phyloP scores from a whole-genome alignment of 2,329 filamentous ascomycete genomes.

The Rutstroemia sydowiana region DNA sequence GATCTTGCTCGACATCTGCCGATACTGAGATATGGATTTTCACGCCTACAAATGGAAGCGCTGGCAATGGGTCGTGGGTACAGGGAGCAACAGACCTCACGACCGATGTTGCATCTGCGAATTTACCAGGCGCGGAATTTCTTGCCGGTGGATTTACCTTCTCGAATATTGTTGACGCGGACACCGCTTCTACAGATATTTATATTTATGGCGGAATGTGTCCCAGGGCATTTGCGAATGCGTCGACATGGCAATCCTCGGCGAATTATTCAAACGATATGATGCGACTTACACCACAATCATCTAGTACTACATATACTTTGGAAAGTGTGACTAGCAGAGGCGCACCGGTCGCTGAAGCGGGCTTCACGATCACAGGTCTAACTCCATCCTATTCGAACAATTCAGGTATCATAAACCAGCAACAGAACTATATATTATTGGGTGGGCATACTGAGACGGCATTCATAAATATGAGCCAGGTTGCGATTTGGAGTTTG shows the following conservation, averaged over 20 bases:
- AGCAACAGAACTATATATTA: conserved; percentile 72
- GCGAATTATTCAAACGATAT: conserved; percentile 78
- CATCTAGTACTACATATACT: conserved; percentile 32
- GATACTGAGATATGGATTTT: conserved; percentile 62
- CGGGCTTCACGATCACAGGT: conserved; percentile 77
- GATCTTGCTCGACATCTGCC: conserved; percentile 55
- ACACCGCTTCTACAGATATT: conserved; percentile 28
- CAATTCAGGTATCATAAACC: conserved; percentile 55
- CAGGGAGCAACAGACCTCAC: conserved; percentile 34
- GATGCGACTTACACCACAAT: conserved; percentile 51
- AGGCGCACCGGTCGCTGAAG: conserved; percentile 66
- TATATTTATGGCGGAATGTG: conserved; percentile 83
- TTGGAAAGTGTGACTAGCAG: conserved; percentile 39
- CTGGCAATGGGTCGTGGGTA: conserved; percentile 49
- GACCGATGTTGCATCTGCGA: conserved; percentile 29
- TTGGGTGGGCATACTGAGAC: conserved; percentile 76
- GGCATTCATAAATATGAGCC: conserved; percentile 93
- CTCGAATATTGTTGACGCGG: conserved; percentile 23
- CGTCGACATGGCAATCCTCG: conserved; percentile 52
- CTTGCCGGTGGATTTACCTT: conserved; percentile 40
- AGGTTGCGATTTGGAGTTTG: conserved; percentile 77
- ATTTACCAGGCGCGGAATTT: conserved; percentile 44
- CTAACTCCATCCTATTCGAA: conserved; percentile 65
- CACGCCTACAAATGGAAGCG: conserved; percentile 36
- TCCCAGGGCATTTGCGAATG: conserved; percentile 41